Conservation (phyloP, 2,329 filamentous ascomycete genomes). For the Aspergillus sp. region DNA sequence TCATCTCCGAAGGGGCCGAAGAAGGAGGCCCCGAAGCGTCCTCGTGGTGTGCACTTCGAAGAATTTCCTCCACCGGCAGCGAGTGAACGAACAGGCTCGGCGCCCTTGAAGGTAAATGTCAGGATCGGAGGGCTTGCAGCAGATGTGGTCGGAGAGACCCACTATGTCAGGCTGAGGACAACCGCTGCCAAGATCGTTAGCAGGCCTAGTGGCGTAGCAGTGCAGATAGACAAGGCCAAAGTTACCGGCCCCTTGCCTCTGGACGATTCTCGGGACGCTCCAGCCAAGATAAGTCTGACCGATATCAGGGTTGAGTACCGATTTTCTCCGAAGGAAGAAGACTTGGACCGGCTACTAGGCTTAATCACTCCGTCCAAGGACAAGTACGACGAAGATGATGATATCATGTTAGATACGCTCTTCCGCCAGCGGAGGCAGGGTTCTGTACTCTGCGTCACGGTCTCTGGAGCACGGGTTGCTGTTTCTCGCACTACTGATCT, state of each 20-base stretch:
- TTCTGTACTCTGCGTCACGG: conserved; percentile 70
- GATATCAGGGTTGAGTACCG: conserved; percentile 74
- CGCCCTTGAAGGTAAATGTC: conserved; percentile 67
- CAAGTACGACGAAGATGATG: conserved; percentile 84
- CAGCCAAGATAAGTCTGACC: conserved; percentile 63
- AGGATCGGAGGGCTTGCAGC: conserved; percentile 76
- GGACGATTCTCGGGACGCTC: conserved; percentile 50
- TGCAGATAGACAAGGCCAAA: conserved; percentile 74
- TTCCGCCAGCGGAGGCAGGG: conserved; percentile 84
- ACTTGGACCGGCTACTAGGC: conserved; percentile 78
- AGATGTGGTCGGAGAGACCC: conserved; percentile 74
- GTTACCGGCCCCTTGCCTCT: conserved; percentile 69
- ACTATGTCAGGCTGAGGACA: conserved; percentile 71
- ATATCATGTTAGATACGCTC: conserved; percentile 91
- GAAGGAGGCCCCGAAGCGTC: conserved; percentile 32
- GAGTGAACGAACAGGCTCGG: conserved; percentile 16
- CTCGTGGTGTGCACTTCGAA: conserved; percentile 61
- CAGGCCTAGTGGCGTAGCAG: conserved; percentile 69
- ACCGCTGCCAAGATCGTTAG: conserved; percentile 80
- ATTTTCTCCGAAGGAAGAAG: conserved; percentile 70
- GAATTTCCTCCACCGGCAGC: conserved; percentile 38
- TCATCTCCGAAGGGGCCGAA: conserved; percentile 52
- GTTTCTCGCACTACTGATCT: conserved; percentile 67
- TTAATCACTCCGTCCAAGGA: conserved; percentile 90
- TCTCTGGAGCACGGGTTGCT: conserved; percentile 65